Percentiles rank a stretch among this genome's conserved stretches.
Evolutionary conservation across 768 basidiomycete species (phyloP).

Genomic region (Tylopilus vinaceipallidus): DNA sequence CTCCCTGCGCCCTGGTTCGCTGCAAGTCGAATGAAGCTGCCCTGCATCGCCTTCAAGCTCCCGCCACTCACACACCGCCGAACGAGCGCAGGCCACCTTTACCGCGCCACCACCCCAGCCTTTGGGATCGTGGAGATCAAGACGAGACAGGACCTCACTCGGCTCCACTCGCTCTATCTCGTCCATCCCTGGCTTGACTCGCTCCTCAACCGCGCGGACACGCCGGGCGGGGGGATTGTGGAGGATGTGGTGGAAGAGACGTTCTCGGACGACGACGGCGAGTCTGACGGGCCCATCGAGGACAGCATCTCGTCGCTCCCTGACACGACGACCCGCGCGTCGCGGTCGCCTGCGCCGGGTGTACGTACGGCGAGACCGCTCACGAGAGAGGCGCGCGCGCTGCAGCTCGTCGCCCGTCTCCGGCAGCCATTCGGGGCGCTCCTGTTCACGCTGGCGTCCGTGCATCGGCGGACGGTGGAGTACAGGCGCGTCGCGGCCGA

Average conservation of each 20-base stretch:
- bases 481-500: no score
- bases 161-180: background rate
- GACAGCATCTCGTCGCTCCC: background rate
- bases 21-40: slow-evolving; percentile 6
- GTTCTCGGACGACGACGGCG: background rate
- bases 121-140: slow-evolving; percentile 1
- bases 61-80: background rate
- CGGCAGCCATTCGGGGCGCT: slow-evolving; percentile 1
- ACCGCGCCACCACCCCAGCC: background rate
- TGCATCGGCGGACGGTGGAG: no score
- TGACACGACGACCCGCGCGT: no score
- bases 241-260: background rate
- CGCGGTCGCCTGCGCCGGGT: background rate
- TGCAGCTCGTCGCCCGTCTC: background rate
- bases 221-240: background rate
- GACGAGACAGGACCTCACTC: background rate
- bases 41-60: slow-evolving; percentile 4
- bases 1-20: background rate
- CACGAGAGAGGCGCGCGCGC: background rate
- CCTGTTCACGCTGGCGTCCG: background rate
- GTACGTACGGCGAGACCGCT: background rate
- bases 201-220: background rate
- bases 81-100: background rate
- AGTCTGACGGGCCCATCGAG: background rate
- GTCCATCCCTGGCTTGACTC: slow-evolving; percentile 6